Evolutionary conservation across 2,329 filamentous ascomycete genomes (phyloP).

Genomic region (Fusarium annulatum): DNA sequence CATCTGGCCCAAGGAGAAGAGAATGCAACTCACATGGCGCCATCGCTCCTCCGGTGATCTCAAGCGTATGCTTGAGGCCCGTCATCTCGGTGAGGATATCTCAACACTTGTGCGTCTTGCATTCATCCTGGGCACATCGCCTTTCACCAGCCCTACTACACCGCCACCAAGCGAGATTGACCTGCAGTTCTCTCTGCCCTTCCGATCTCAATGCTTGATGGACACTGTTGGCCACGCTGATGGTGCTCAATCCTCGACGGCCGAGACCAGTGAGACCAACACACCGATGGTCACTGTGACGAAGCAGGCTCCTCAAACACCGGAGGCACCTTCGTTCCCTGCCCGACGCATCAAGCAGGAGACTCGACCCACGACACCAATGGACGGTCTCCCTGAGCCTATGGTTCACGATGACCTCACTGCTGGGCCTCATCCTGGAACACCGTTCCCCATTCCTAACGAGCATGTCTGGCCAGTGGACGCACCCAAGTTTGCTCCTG

Average conservation of each 20-base stretch:
- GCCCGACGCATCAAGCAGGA: constrained; percentile 51
- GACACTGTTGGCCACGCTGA: constrained; percentile 48
- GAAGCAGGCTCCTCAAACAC: constrained; percentile 47
- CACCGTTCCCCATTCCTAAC: constrained; percentile 55
- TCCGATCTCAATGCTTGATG: constrained; percentile 51
- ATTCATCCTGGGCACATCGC: constrained; percentile 57
- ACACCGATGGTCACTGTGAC: constrained; percentile 44
- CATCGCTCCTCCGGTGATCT: constrained; percentile 56
- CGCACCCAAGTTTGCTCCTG: constrained; percentile 54
- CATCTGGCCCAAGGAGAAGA: constrained; percentile 58
- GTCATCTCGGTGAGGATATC: constrained; percentile 56
- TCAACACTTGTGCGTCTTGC: constrained; percentile 56
- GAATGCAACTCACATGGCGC: constrained; percentile 55
- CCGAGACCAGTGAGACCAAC: constrained; percentile 39
- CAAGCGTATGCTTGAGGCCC: constrained; percentile 58
- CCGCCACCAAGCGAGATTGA: constrained; percentile 55
- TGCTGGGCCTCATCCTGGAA: constrained; percentile 54
- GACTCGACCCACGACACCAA: constrained; percentile 52
- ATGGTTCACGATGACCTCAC: constrained; percentile 51
- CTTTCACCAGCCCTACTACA: constrained; percentile 51
- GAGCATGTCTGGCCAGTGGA: constrained; percentile 53
- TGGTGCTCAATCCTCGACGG: constrained; percentile 41
- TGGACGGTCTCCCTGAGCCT: constrained; percentile 43
- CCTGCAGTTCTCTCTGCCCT: constrained; percentile 53
- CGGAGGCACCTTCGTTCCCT: constrained; percentile 45